A percentile compares a stretch with the other conserved stretches of the same genome.
phyloP scores from a whole-genome alignment of 202 grass and related monocot species.

The Schoenoplectus triqueter region DNA sequence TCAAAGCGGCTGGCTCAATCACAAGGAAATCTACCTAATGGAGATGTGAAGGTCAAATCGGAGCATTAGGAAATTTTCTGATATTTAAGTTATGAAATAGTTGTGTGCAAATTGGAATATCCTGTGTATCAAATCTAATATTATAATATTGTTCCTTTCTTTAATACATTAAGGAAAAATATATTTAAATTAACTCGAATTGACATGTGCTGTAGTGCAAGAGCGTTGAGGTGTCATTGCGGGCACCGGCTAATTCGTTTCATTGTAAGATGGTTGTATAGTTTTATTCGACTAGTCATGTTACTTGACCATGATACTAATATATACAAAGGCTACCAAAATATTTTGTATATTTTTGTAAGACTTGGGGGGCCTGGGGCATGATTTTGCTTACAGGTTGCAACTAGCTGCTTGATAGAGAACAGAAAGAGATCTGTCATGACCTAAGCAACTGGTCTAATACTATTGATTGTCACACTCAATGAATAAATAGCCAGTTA shows the following conservation, averaged over 20 bases:
- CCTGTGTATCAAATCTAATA: conserved; percentile 23
- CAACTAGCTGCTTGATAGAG: conserved; percentile 22
- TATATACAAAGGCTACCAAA: neutral
- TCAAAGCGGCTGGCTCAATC: conserved; percentile 76
- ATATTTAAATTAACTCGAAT: neutral
- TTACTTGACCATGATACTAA: conserved; percentile 11
- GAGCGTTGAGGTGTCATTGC: neutral
- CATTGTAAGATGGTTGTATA: neutral
- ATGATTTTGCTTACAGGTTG: conserved; percentile 37
- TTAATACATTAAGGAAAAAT: neutral
- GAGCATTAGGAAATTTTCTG: conserved; percentile 54
- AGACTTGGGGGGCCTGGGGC: neutral
- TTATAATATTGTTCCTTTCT: neutral
- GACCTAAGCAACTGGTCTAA: conserved; percentile 30
- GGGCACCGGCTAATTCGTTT: conserved; percentile 18
- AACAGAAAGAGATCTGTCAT: conserved; percentile 37
- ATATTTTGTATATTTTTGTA: conserved; percentile 17
- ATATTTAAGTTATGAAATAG: conserved; percentile 18
- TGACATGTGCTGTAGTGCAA: neutral
- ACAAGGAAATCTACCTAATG: conserved; percentile 69
- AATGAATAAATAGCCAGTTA: conserved; percentile 58
- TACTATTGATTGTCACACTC: conserved; percentile 51
- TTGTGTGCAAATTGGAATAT: neutral
- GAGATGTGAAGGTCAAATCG: conserved; percentile 76
- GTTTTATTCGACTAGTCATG: conserved; percentile 1